phyloP scores from a whole-genome alignment of 306 rosid species.

The Trifolium repens region DNA sequence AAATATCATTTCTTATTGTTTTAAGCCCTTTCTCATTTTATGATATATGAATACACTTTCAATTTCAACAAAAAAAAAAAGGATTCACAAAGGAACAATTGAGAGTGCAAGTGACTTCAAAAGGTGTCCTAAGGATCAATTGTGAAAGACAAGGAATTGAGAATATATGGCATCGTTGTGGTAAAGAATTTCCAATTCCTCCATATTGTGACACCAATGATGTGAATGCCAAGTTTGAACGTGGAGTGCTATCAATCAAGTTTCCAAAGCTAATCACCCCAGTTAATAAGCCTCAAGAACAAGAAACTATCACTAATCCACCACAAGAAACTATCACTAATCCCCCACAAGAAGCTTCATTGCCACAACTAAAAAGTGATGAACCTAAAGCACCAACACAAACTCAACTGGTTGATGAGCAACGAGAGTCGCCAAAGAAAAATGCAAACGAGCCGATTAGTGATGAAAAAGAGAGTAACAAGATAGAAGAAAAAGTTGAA shows the following conservation, averaged over 20 bases:
- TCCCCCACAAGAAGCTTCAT: constrained; percentile 4
- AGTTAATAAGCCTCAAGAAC: constrained; percentile 14
- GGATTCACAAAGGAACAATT: constrained; percentile 64
- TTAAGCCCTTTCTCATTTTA: neutral
- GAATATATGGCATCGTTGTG: constrained; percentile 59
- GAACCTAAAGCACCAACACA: neutral
- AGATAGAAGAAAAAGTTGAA: neutral
- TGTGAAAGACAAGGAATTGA: constrained; percentile 50
- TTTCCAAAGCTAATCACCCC: constrained; percentile 48
- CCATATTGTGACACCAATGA: constrained; percentile 45
- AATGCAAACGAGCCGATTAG: neutral
- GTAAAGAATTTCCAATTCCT: constrained; percentile 56
- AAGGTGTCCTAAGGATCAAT: constrained; percentile 42
- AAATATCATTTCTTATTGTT: neutral
- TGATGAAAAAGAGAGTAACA: constrained; percentile 33
- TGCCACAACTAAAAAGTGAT: neutral
- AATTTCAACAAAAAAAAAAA: constrained; percentile 24
- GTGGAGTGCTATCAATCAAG: constrained; percentile 51
- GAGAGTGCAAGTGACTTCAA: constrained; percentile 60
- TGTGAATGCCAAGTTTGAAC: constrained; percentile 63
- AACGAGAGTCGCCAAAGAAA: neutral
- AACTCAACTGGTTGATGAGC: constrained; percentile 21
- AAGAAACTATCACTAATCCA: neutral
- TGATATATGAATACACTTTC: neutral
- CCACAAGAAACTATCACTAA: neutral